Evolutionary conservation across 441 rosid species (phyloP).

Genomic region (Brassica hybrid): DNA sequence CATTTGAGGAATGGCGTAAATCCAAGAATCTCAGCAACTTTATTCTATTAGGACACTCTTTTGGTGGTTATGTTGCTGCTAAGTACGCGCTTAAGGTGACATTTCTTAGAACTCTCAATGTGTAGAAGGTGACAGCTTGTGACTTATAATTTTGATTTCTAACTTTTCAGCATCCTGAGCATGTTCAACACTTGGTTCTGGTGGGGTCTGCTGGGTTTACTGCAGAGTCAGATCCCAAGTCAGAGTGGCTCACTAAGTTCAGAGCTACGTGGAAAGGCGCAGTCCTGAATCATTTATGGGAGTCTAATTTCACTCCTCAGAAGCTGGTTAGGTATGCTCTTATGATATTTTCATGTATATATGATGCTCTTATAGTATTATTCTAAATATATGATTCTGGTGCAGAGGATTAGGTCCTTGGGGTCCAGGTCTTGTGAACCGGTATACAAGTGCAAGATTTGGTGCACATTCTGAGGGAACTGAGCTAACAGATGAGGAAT

Average conservation of each 20-base stretch:
- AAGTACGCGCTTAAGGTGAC: slow-evolving; percentile 94
- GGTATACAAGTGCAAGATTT: slow-evolving; percentile 88
- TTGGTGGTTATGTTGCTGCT: slow-evolving; percentile 98
- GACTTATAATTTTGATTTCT: slow-evolving; percentile 25
- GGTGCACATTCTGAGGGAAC: slow-evolving; percentile 66
- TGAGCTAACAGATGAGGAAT: slow-evolving; percentile 68
- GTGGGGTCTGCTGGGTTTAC: slow-evolving; percentile 95
- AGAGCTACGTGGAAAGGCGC: slow-evolving; percentile 97
- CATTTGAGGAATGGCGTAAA: slow-evolving; percentile 98
- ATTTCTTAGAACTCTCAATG: slow-evolving; percentile 10
- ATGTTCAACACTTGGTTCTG: slow-evolving; percentile 86
- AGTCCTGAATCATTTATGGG: slow-evolving; percentile 87
- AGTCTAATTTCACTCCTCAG: slow-evolving; percentile 98
- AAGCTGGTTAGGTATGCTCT: slow-evolving; percentile 72
- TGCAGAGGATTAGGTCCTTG: slow-evolving; percentile 98
- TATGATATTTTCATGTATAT: background rate
- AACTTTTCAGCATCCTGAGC: slow-evolving; percentile 87
- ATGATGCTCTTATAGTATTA: background rate
- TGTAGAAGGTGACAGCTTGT: slow-evolving; percentile 13
- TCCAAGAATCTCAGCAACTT: slow-evolving; percentile 81
- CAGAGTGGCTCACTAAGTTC: slow-evolving; percentile 69
- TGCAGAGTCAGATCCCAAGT: slow-evolving; percentile 66
- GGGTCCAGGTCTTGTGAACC: slow-evolving; percentile 86
- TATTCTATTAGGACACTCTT: slow-evolving; percentile 95
- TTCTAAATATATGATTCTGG: slow-evolving; percentile 25